Conservation (phyloP, 2,329 filamentous ascomycete species). For the Exserohilum rostratum region DNA sequence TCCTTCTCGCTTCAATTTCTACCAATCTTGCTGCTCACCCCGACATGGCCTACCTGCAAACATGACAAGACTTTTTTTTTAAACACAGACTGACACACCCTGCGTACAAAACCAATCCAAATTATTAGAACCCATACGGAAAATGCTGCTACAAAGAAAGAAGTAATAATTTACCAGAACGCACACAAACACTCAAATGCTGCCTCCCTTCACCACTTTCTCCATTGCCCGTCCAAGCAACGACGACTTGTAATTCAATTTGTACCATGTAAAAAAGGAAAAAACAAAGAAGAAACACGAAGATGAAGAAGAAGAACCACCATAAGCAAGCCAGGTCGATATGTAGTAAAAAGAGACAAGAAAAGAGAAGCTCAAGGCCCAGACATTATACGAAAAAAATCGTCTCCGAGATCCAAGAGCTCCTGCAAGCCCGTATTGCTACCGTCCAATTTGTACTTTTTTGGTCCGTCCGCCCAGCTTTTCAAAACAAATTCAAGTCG, state of each 20-base stretch:
- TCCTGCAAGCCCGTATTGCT: constrained; percentile 30
- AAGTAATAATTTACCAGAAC: neutral
- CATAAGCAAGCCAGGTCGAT: too few relatives aligned
- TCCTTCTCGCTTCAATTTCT: too few relatives aligned
- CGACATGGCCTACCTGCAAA: too few relatives aligned
- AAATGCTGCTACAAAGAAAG: constrained; percentile 7
- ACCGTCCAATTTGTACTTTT: constrained; percentile 39
- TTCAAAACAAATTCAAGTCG: constrained; percentile 32
- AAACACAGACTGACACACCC: neutral
- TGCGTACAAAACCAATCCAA: neutral
- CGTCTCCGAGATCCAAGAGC: constrained; percentile 28
- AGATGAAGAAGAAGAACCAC: too few relatives aligned
- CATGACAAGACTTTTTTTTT: neutral
- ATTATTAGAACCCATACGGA: constrained; percentile 10
- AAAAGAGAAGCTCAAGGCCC: constrained; percentile 15
- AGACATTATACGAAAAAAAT: constrained; percentile 17
- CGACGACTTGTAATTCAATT: constrained; percentile 21
- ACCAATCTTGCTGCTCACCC: too few relatives aligned
- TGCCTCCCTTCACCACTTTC: constrained; percentile 7
- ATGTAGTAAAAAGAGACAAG: constrained; percentile 8
- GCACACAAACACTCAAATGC: neutral
- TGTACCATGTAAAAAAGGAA: constrained; percentile 14
- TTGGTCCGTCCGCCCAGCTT: constrained; percentile 41
- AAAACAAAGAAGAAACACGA: constrained; percentile 9
- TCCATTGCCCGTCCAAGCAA: constrained; percentile 13